Evolutionary conservation across 495 filamentous ascomycete species (phyloP).

Genomic region (Hypoxylon subgilvum): DNA sequence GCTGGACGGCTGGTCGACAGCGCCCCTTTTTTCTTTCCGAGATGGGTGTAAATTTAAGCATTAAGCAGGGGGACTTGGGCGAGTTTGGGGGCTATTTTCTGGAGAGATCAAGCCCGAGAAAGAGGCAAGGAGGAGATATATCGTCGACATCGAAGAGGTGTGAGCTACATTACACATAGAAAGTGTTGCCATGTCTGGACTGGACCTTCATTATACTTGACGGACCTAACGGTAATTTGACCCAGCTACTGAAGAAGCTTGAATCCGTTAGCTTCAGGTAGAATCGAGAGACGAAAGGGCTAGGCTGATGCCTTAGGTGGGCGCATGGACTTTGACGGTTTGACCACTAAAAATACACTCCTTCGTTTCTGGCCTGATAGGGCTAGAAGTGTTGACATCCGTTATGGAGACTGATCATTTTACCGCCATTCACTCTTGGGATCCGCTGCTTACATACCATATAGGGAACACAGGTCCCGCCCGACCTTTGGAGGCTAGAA

Average conservation of each 20-base stretch:
- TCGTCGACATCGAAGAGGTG: too few species aligned
- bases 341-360: conserved; percentile 1
- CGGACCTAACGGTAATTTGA: too few species aligned
- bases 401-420: background rate
- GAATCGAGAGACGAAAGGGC: background rate
- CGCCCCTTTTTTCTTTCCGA: conserved; percentile 2
- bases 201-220: too few species aligned
- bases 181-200: too few species aligned
- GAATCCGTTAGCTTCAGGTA: background rate
- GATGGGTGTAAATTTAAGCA: conserved; percentile 3
- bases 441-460: conserved; percentile 6
- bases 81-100: background rate
- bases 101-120: too few species aligned
- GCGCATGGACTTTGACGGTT: conserved; percentile 5
- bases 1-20: conserved; percentile 3
- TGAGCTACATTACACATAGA: too few species aligned
- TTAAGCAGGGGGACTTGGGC: conserved; percentile 1
- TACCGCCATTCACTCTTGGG: background rate
- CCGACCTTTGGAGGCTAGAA: too few species aligned
- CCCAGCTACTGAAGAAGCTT: too few species aligned
- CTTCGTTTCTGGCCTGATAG: background rate
- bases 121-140: too few species aligned
- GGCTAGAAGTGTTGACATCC: conserved; percentile 6
- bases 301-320: background rate
- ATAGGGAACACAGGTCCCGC: too few species aligned